A percentile compares a stretch with the other conserved stretches of the same genome.
These are phyloP conservation scores for Cytospora paraplurivora DNA, from an alignment of 2,329 filamentous ascomycete genomes.

Conservation along the genomic window DNA sequence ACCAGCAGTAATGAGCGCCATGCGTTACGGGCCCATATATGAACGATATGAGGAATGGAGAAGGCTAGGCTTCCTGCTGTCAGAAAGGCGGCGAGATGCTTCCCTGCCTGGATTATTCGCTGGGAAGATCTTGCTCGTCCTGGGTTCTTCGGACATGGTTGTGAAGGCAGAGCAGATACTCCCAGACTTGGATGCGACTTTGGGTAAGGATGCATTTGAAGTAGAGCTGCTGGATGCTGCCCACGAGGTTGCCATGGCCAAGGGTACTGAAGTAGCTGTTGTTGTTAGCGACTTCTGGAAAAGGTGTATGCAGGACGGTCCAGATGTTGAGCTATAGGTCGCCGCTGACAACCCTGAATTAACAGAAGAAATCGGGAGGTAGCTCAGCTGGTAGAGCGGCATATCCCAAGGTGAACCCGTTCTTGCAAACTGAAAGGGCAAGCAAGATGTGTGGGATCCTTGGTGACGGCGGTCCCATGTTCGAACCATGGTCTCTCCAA, in stretches of 20 bases:
- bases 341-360: not conserved
- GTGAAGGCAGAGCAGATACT: constrained; percentile 66
- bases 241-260: constrained; percentile 70
- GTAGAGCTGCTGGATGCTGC: constrained; percentile 62
- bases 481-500: constrained; percentile 7
- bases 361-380: not conserved
- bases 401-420: constrained; percentile 1
- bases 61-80: constrained; percentile 53
- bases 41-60: constrained; percentile 65
- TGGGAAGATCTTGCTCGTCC: constrained; percentile 63
- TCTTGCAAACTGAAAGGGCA: constrained; percentile 1
- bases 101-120: constrained; percentile 41
- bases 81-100: constrained; percentile 37
- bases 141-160: constrained; percentile 68
- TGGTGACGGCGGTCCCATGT: constrained; percentile 14
- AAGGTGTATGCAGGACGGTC: not conserved
- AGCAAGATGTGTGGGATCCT: not conserved
- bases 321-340: not conserved
- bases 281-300: constrained; percentile 41
- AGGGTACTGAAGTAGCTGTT: constrained; percentile 58
- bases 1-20: constrained; percentile 68
- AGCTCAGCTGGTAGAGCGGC: constrained; percentile 4
- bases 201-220: constrained; percentile 60
- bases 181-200: constrained; percentile 58
- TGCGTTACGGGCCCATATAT: constrained; percentile 70